phyloP scores from a whole-genome alignment of 2,329 filamentous ascomycete species.

The Neofusicoccum laricinum region DNA sequence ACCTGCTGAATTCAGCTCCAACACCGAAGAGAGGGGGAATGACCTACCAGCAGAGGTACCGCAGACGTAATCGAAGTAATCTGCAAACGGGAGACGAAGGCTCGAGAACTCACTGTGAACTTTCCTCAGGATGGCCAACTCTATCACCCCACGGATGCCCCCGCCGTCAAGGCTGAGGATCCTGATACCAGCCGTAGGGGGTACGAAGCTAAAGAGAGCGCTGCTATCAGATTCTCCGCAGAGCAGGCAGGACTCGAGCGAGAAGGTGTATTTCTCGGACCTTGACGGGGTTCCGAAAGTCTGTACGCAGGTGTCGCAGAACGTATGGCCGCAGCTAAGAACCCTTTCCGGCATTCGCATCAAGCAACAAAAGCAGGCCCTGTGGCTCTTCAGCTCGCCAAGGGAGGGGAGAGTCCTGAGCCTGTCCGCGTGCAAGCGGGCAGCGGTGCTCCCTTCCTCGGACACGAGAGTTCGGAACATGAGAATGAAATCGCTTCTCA shows the following conservation, averaged over 20 bases:
- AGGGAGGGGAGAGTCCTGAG: conserved; percentile 5
- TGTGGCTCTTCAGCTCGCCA: conserved; percentile 21
- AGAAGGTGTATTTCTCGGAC: conserved; percentile 24
- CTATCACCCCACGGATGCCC: conserved; percentile 26
- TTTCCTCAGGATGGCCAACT: conserved; percentile 21
- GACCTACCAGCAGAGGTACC: conserved; percentile 28
- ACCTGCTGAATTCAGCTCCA: conserved; percentile 20
- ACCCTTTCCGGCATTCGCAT: conserved; percentile 28
- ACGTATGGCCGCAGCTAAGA: conserved; percentile 32
- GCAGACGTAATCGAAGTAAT: conserved; percentile 28
- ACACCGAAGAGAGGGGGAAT: background rate
- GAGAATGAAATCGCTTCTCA: background rate
- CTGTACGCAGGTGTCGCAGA: conserved; percentile 34
- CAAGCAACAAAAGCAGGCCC: conserved; percentile 31
- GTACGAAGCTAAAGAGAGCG: conserved; percentile 26
- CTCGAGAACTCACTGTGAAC: conserved; percentile 20
- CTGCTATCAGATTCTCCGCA: conserved; percentile 22
- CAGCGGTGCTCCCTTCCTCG: background rate
- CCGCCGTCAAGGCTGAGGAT: conserved; percentile 39
- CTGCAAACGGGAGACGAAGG: conserved; percentile 21
- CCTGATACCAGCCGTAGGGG: conserved; percentile 31
- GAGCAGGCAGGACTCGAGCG: conserved; percentile 27
- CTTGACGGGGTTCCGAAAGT: conserved; percentile 24
- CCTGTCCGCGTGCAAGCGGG: background rate
- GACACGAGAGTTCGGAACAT: background rate